A percentile compares a stretch with the other conserved stretches of the same genome.
These are phyloP conservation scores for Lyophyllum shimeji DNA, from an alignment of 768 basidiomycete species.

Conservation along the genomic window DNA sequence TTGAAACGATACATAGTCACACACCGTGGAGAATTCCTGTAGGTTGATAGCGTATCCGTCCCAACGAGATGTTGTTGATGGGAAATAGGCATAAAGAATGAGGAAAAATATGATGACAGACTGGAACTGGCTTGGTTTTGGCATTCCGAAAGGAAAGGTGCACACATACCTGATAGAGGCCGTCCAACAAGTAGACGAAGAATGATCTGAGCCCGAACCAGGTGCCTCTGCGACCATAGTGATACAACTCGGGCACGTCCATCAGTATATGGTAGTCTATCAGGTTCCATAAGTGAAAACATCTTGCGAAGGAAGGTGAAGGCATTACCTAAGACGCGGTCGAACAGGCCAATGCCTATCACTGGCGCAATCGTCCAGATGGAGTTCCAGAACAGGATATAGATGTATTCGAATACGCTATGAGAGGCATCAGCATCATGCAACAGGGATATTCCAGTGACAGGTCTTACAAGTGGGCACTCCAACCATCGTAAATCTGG, in stretches of 20 bases:
- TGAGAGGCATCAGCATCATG: not conserved
- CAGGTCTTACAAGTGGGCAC: slow-evolving; percentile 78
- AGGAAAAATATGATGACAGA: slow-evolving; percentile 89
- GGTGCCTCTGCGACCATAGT: slow-evolving; percentile 72
- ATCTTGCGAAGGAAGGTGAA: not conserved
- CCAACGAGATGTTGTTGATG: slow-evolving; percentile 61
- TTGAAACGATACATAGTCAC: slow-evolving; percentile 19
- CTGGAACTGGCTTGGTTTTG: slow-evolving; percentile 34
- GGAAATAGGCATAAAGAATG: slow-evolving; percentile 71
- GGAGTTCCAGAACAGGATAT: slow-evolving; percentile 96
- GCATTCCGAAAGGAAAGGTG: not conserved
- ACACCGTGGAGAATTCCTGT: slow-evolving; percentile 84
- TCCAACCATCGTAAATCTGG: slow-evolving; percentile 97
- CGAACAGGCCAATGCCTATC: slow-evolving; percentile 92
- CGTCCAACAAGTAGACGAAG: slow-evolving; percentile 18
- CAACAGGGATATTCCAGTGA: slow-evolving; percentile 6
- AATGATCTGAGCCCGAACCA: slow-evolving; percentile 83
- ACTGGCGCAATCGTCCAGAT: slow-evolving; percentile 93
- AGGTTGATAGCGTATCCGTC: slow-evolving; percentile 79
- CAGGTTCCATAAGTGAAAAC: slow-evolving; percentile 1
- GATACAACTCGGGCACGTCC: slow-evolving; percentile 89
- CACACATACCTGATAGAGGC: slow-evolving; percentile 20
- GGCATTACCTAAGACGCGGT: slow-evolving; percentile 76
- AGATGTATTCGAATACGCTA: slow-evolving; percentile 81
- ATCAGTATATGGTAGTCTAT: slow-evolving; percentile 82